A percentile compares a stretch with the other conserved stretches of the same genome.
These are phyloP conservation scores for Sporothrix brasiliensis DNA, from an alignment of 2,329 filamentous ascomycete genomes.

Conservation along the genomic window DNA sequence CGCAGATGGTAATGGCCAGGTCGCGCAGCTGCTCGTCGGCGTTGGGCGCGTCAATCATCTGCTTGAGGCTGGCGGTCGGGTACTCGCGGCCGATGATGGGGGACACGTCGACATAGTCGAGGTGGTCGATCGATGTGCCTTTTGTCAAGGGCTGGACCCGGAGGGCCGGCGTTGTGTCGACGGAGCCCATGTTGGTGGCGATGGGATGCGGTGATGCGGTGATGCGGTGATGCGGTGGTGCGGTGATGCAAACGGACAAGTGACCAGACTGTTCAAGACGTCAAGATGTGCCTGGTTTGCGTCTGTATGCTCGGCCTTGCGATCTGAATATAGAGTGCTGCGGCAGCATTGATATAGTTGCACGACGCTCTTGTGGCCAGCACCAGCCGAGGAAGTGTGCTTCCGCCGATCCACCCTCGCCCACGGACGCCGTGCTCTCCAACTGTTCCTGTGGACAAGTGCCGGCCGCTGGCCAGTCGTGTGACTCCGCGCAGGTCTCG, in stretches of 20 bases:
- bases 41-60: slow-evolving; percentile 55
- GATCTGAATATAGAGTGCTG: too few species aligned
- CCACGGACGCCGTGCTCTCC: background rate
- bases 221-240: too few species aligned
- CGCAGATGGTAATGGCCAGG: slow-evolving; percentile 59
- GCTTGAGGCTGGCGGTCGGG: slow-evolving; percentile 49
- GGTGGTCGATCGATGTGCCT: slow-evolving; percentile 5
- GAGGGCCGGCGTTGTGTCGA: slow-evolving; percentile 5
- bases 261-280: too few species aligned
- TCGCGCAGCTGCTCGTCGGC: slow-evolving; percentile 61
- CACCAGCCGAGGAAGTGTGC: background rate
- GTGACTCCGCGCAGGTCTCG: background rate
- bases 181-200: slow-evolving; percentile 9
- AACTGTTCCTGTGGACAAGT: background rate
- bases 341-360: background rate
- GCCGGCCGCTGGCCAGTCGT: background rate
- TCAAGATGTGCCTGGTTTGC: too few species aligned
- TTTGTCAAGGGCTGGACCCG: background rate
- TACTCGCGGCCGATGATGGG: slow-evolving; percentile 61
- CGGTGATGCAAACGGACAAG: background rate
- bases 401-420: background rate
- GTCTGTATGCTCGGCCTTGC: too few species aligned
- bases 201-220: too few species aligned
- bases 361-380: background rate
- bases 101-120: slow-evolving; percentile 53